Percentiles rank a stretch among this genome's conserved stretches.
Evolutionary conservation across 768 basidiomycete genomes (phyloP).

Genomic region (Termitomyces sp.): DNA sequence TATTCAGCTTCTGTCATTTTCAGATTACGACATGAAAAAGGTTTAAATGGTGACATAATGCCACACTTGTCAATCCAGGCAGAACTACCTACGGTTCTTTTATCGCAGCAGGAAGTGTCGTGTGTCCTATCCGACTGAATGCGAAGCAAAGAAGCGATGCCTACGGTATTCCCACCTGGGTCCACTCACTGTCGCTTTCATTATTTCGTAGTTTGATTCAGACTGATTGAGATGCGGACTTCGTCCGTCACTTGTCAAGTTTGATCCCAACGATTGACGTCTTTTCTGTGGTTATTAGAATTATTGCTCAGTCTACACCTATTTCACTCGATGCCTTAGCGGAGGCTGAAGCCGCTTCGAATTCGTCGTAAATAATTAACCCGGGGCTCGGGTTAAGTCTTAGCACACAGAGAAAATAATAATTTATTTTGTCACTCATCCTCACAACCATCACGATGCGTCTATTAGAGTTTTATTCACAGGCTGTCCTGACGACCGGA

Average conservation of each 20-base stretch:
- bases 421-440: neutral
- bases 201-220: neutral
- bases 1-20: neutral
- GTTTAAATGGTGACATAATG: neutral
- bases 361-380: no score
- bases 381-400: neutral
- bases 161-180: neutral
- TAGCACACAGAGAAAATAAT: neutral
- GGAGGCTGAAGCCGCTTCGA: no score
- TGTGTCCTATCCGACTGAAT: neutral
- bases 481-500: neutral
- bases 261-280: neutral
- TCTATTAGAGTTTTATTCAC: conserved; percentile 3
- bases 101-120: neutral
- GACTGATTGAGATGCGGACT: no score
- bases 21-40: neutral
- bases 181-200: neutral
- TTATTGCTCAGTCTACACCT: neutral
- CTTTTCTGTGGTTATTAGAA: neutral
- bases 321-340: no score
- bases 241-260: neutral
- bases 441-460: conserved; percentile 1
- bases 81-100: neutral
- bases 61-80: neutral
- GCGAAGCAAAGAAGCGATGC: neutral